phyloP scores from a whole-genome alignment of 1,139 yeast species.

The Zygosaccharomyces pseudobailii region DNA sequence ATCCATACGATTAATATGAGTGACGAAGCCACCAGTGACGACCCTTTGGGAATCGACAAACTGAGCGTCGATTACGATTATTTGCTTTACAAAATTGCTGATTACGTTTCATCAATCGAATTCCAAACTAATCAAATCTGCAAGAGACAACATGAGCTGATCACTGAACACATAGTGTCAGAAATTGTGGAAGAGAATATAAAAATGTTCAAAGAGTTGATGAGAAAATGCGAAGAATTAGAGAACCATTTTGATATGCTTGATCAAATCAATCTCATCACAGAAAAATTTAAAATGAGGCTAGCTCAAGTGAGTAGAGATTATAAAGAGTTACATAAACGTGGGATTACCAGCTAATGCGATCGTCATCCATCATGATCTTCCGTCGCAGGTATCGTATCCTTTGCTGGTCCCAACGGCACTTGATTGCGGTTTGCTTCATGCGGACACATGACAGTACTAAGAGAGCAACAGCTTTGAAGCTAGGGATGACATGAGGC shows the following conservation, averaged over 20 bases:
- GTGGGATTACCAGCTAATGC: constrained; percentile 24
- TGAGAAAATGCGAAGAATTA: constrained; percentile 49
- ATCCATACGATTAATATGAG: background rate
- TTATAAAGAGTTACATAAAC: constrained; percentile 11
- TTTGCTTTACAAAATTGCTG: constrained; percentile 55
- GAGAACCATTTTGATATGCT: constrained; percentile 63
- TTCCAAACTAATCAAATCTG: constrained; percentile 38
- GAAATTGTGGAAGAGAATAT: constrained; percentile 44
- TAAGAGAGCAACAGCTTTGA: constrained; percentile 28
- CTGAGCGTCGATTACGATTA: constrained; percentile 61
- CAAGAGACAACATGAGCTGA: constrained; percentile 27
- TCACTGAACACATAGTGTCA: constrained; percentile 36
- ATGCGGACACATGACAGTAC: constrained; percentile 30
- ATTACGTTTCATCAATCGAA: constrained; percentile 42
- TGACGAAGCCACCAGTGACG: constrained; percentile 36
- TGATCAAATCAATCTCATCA: constrained; percentile 47
- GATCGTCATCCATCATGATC: constrained; percentile 24
- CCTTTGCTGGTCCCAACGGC: constrained; percentile 27
- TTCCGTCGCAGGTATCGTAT: constrained; percentile 27
- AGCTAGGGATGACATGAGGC: constrained; percentile 10
- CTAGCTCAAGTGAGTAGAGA: constrained; percentile 17
- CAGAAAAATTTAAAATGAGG: constrained; percentile 29
- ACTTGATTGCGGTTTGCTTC: constrained; percentile 23
- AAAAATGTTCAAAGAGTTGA: constrained; percentile 39
- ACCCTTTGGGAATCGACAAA: constrained; percentile 58